These are phyloP conservation scores for Amylostereum chailletii DNA, from an alignment of 1,284 basidiomycete species.

Conservation along the genomic window DNA sequence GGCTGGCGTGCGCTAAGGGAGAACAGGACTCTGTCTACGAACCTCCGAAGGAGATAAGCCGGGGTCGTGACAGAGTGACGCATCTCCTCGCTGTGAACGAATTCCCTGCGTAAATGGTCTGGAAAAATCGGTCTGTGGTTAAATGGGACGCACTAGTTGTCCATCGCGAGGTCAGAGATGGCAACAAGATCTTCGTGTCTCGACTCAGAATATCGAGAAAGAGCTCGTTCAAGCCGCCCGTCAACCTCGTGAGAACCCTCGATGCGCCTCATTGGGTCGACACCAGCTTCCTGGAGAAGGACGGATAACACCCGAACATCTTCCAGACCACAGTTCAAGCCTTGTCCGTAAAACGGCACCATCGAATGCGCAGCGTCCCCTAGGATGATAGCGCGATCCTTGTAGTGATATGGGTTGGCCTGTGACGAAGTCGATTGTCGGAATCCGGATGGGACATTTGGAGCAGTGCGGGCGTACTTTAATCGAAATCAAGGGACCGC, in stretches of 20 bases:
- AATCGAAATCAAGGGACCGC: conserved; percentile 85
- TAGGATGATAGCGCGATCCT: conserved; percentile 80
- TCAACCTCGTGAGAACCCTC: conserved; percentile 34
- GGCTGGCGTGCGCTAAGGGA: conserved; percentile 42
- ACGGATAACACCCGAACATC: conserved; percentile 87
- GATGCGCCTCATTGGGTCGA: conserved; percentile 31
- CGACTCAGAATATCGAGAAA: conserved; percentile 71
- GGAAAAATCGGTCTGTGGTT: background rate
- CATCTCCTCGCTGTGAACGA: conserved; percentile 76
- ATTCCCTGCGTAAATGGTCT: background rate
- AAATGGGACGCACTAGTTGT: conserved; percentile 77
- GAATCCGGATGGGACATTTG: conserved; percentile 1
- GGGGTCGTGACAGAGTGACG: conserved; percentile 83
- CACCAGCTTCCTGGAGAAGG: conserved; percentile 63
- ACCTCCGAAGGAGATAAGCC: conserved; percentile 73
- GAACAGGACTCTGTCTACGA: conserved; percentile 73
- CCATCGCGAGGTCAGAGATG: conserved; percentile 87
- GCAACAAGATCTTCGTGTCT: conserved; percentile 85
- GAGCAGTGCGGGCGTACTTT: conserved; percentile 48
- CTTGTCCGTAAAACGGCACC: conserved; percentile 98
- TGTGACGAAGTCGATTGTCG: conserved; percentile 21
- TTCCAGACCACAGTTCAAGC: conserved; percentile 95
- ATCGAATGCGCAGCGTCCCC: conserved; percentile 96
- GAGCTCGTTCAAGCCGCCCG: conserved; percentile 51
- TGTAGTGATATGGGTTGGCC: conserved; percentile 86